phyloP scores from a whole-genome alignment of 1,139 yeast species.

The Candida labiduridarum region DNA sequence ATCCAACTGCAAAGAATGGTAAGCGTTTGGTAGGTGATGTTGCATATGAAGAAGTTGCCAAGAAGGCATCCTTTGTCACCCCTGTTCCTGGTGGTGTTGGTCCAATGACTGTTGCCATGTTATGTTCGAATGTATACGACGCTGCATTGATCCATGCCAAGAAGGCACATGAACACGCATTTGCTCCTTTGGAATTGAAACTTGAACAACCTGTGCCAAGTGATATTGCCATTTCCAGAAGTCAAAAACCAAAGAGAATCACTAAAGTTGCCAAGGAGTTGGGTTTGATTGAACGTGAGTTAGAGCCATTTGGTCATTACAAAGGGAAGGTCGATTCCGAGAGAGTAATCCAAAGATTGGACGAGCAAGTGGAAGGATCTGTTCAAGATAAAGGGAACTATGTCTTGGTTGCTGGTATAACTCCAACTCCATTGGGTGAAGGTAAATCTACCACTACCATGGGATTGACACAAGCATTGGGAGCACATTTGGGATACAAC shows the following conservation, averaged over 20 bases:
- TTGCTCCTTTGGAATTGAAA: conserved; percentile 52
- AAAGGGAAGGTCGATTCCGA: conserved; percentile 74
- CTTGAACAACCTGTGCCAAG: conserved; percentile 67
- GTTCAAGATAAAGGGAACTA: conserved; percentile 72
- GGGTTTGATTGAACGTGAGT: conserved; percentile 61
- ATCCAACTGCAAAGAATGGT: conserved; percentile 64
- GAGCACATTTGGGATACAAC: conserved; percentile 85
- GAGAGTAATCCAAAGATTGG: conserved; percentile 55
- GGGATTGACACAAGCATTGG: conserved; percentile 94
- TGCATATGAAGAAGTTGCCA: conserved; percentile 59
- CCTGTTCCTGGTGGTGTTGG: conserved; percentile 93
- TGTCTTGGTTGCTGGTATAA: conserved; percentile 93
- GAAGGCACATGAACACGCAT: conserved; percentile 46
- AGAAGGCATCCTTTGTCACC: conserved; percentile 63
- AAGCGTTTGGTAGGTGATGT: conserved; percentile 76
- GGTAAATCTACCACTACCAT: conserved; percentile 98
- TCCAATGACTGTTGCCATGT: conserved; percentile 88
- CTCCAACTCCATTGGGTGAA: conserved; percentile 98
- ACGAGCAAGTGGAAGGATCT: conserved; percentile 54
- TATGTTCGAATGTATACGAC: conserved; percentile 65
- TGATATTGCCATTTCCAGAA: conserved; percentile 74
- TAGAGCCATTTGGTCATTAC: conserved; percentile 72
- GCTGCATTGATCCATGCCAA: conserved; percentile 63
- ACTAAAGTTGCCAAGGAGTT: conserved; percentile 64
- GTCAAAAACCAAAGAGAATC: conserved; percentile 70